Base-by-base conservation (phyloP, 257 asterid species). In the Craterostigma plantagineum region DNA sequence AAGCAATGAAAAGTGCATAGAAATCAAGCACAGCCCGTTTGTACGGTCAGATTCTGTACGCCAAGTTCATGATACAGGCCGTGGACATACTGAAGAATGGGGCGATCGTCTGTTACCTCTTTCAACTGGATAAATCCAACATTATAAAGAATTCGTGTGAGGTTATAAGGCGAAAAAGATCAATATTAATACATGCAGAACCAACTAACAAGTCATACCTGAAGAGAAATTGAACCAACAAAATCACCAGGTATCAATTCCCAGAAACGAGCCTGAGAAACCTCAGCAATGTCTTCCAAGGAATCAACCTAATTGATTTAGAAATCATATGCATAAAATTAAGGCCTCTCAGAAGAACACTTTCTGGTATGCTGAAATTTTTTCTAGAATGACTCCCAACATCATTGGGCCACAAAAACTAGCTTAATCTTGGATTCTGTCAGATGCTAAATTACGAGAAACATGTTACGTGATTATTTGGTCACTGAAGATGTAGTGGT, bases 161-260 rank as follows among this genome's bases (percentile, higher is more conserved):
- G 49, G 35, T 33, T 43, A 38, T 14, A 11, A 10, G 8, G 10
- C 8, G 23, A 11, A 14, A 23, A 12, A 1, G 35, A 23, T 14
- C 4, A 11, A 30, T 34, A 34, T 46, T 8, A 13, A 52, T 27
- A 17, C 40, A 38, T 14, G 10, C 11, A 8, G 10, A 9, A 23
- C 14, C 15, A 23, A 12, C 1, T 40, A 23, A n/a, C 3, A 10
- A 46, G 16, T 16, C 18, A 18, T 50, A 81, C 97, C 97, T 62
- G 76, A 49, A 86, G 64, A 34, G 81, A 73, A 62, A 81, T 63
- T 42, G 93, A 76, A 40, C 95, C 97, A 57, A 82, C 69, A 38
- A 71, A 81, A 46, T 83, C 80, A 48, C 98, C 92, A 0, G 98
- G 98, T 48, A 74, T 91, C 62, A 87, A 30, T 47, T 87, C 98